Evolutionary conservation across 1,139 yeast species (phyloP).

Genomic region (Taiozyma sp.): DNA sequence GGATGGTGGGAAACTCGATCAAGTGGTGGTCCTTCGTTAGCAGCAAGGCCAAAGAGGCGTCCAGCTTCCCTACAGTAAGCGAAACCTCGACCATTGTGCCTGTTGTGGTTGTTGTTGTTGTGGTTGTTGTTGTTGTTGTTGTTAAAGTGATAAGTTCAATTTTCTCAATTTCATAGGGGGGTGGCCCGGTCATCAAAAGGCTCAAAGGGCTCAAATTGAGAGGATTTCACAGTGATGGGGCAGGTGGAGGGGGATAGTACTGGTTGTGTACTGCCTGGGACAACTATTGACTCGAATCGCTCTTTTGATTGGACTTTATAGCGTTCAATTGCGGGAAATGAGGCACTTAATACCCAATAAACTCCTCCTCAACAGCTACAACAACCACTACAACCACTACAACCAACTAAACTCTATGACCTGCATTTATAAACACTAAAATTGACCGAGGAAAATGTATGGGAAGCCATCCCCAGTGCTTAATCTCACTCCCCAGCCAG

Average conservation of each 20-base stretch:
- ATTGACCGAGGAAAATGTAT: background rate
- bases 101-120: background rate
- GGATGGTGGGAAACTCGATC: constrained; percentile 91
- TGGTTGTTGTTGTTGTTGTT: background rate
- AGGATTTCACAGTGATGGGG: background rate
- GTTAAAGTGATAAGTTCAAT: background rate
- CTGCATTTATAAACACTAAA: constrained; percentile 10
- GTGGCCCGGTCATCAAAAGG: background rate
- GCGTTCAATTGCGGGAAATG: too few relatives aligned
- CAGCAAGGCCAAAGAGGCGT: constrained; percentile 87
- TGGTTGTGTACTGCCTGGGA: too few relatives aligned
- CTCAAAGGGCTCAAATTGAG: background rate
- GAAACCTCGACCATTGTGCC: constrained; percentile 46
- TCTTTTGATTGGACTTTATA: too few relatives aligned
- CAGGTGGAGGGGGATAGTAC: background rate
- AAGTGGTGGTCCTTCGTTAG: constrained; percentile 91
- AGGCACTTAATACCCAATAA: too few relatives aligned
- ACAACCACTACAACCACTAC: background rate
- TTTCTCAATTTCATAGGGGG: background rate
- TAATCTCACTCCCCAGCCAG: constrained; percentile 74
- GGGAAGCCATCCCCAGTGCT: background rate
- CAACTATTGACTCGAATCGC: too few relatives aligned
- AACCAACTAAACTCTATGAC: constrained; percentile 7
- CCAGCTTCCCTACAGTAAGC: constrained; percentile 91
- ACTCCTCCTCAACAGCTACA: too few relatives aligned